Evolutionary conservation across 106 monocot genomes (phyloP).

Genomic region (Allium sativum): DNA sequence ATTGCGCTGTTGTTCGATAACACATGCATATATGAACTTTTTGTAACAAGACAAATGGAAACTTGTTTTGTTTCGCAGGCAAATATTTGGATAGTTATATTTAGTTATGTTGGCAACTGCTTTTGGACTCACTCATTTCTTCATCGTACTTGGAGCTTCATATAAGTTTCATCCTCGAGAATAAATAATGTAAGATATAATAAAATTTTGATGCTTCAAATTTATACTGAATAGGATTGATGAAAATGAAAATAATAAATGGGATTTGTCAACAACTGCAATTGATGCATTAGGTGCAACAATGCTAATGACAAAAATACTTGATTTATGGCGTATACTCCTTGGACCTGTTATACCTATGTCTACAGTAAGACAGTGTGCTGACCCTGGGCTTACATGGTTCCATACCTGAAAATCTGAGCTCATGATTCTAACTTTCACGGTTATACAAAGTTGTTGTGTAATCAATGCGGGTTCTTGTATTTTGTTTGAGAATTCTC

Average conservation of each 20-base stretch:
- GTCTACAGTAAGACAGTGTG: slow-evolving; percentile 31
- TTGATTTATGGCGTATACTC: slow-evolving; percentile 92
- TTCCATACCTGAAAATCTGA: slow-evolving; percentile 20
- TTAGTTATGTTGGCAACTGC: slow-evolving; percentile 97
- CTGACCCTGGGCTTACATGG: slow-evolving; percentile 69
- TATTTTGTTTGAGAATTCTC: no score
- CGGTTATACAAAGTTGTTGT: no score
- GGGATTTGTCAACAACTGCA: slow-evolving; percentile 68
- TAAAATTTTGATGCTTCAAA: neutral
- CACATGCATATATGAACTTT: neutral
- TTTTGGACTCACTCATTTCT: slow-evolving; percentile 99
- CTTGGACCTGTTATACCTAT: slow-evolving; percentile 62
- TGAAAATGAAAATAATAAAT: slow-evolving; percentile 44
- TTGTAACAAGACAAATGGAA: no score
- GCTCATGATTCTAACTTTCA: no score
- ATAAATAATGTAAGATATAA: slow-evolving; percentile 80
- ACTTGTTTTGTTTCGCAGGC: slow-evolving; percentile 84
- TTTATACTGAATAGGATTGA: slow-evolving; percentile 40
- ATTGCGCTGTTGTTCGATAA: no score
- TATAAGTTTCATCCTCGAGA: slow-evolving; percentile 95
- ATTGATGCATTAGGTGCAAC: slow-evolving; percentile 88
- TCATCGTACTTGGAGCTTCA: slow-evolving; percentile 87
- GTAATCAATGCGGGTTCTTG: no score
- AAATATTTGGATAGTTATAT: slow-evolving; percentile 89
- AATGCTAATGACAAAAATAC: slow-evolving; percentile 93